Conservation (phyloP, 2,329 filamentous ascomycete species). For the Ophiostoma sp. region DNA sequence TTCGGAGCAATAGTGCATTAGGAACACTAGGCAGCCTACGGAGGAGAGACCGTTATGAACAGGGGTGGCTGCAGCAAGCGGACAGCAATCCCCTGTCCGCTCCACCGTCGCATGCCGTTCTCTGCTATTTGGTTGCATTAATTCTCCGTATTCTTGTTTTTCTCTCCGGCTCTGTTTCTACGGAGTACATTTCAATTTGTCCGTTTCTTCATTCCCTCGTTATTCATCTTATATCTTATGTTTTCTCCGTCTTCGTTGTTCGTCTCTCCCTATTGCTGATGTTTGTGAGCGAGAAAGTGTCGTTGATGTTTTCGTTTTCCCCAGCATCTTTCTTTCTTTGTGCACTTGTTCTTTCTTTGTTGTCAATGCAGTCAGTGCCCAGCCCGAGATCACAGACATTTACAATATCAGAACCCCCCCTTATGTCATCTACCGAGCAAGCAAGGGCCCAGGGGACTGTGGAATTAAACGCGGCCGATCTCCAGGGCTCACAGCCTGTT, state of each 20-base stretch:
- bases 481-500: conserved; percentile 7
- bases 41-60: not conserved
- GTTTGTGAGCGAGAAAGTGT: no score
- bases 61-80: not conserved
- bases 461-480: conserved; percentile 6
- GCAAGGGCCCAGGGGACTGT: conserved; percentile 4
- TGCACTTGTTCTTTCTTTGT: not conserved
- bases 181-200: no score
- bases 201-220: not conserved
- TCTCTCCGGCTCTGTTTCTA: not conserved
- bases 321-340: not conserved
- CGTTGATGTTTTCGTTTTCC: not conserved
- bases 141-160: not conserved
- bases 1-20: no score
- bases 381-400: no score
- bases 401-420: not conserved
- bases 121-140: not conserved
- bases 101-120: no score
- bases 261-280: no score
- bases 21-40: not conserved
- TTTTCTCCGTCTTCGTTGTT: not conserved
- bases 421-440: not conserved
- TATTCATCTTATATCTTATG: not conserved
- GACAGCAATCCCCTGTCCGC: not conserved
- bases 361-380: not conserved